Conservation (phyloP, 495 filamentous ascomycete species). For the Corynascus novoguineensis region DNA sequence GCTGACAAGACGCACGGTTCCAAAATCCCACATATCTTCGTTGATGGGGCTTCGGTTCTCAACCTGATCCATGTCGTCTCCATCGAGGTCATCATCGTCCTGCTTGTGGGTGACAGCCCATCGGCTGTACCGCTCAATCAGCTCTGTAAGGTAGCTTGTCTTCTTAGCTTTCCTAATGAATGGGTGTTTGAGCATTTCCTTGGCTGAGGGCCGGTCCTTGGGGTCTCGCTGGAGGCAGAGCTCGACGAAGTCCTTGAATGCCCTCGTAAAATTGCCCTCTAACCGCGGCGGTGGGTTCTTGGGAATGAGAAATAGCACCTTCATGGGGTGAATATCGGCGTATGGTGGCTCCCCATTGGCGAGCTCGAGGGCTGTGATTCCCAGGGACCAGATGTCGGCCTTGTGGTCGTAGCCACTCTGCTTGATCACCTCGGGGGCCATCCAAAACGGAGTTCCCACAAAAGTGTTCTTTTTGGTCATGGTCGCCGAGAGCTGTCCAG, state of each 20-base stretch:
- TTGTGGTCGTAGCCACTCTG: conserved; percentile 98
- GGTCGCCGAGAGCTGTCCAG: conserved; percentile 93
- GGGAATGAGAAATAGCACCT: conserved; percentile 92
- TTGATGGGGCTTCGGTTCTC: conserved; percentile 43
- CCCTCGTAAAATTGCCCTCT: conserved; percentile 78
- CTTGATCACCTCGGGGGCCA: conserved; percentile 98
- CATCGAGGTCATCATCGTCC: conserved; percentile 50
- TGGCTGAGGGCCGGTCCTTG: conserved; percentile 77
- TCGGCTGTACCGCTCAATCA: conserved; percentile 83
- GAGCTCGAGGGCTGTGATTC: conserved; percentile 91
- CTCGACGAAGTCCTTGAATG: conserved; percentile 93
- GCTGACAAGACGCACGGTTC: conserved; percentile 71
- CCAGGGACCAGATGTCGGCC: conserved; percentile 98
- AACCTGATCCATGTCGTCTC: conserved; percentile 33
- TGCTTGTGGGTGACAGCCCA: conserved; percentile 70
- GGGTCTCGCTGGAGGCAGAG: conserved; percentile 83
- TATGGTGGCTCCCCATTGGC: conserved; percentile 93
- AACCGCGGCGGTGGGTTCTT: conserved; percentile 84
- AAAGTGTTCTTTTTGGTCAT: conserved; percentile 99
- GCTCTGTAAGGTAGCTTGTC: conserved; percentile 81
- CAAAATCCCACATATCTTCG: conserved; percentile 94
- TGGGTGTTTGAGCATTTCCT: conserved; percentile 79
- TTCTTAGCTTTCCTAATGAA: conserved; percentile 88
- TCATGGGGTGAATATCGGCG: conserved; percentile 97
- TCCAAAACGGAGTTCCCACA: conserved; percentile 98